phyloP scores from a whole-genome alignment of 2,329 filamentous ascomycete genomes.

The Colletotrichum sp. region DNA sequence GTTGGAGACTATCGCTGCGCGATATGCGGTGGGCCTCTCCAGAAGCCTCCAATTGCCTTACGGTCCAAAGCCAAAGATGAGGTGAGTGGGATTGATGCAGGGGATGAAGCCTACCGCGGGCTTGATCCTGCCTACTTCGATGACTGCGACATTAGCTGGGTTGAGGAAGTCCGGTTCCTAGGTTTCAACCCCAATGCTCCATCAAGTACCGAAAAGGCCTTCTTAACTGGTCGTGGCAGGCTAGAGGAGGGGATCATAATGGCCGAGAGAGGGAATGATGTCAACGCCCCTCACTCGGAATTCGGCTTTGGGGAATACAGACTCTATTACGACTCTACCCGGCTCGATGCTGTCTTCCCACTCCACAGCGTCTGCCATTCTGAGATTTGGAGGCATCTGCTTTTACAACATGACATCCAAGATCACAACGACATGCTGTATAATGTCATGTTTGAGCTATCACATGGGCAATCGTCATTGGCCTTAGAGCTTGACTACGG shows the following conservation, averaged over 20 bases:
- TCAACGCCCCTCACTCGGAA: not conserved
- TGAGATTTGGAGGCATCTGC: not conserved
- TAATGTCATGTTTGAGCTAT: not conserved
- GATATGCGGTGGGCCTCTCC: not conserved
- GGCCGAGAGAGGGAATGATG: not conserved
- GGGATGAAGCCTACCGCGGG: not conserved
- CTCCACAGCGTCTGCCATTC: not conserved
- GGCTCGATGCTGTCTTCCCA: not conserved
- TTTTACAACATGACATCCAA: not conserved
- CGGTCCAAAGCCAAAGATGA: not conserved
- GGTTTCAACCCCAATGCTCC: not conserved
- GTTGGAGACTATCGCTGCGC: not conserved
- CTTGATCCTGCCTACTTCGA: not conserved
- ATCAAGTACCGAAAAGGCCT: not conserved
- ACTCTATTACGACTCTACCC: not conserved
- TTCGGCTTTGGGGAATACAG: not conserved
- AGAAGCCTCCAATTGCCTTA: not conserved
- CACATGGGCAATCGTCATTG: not conserved
- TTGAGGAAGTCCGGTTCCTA: not conserved
- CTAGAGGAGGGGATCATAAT: too few species aligned
- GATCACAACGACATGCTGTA: not conserved
- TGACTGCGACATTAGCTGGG: not conserved
- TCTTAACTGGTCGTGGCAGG: not conserved
- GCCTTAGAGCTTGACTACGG: not conserved
- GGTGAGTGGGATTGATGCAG: not conserved